Evolutionary conservation across 495 filamentous ascomycete genomes (phyloP), one percentile per base, ranked within the genome.

Genomic region (Penicillium arizonense): DNA sequence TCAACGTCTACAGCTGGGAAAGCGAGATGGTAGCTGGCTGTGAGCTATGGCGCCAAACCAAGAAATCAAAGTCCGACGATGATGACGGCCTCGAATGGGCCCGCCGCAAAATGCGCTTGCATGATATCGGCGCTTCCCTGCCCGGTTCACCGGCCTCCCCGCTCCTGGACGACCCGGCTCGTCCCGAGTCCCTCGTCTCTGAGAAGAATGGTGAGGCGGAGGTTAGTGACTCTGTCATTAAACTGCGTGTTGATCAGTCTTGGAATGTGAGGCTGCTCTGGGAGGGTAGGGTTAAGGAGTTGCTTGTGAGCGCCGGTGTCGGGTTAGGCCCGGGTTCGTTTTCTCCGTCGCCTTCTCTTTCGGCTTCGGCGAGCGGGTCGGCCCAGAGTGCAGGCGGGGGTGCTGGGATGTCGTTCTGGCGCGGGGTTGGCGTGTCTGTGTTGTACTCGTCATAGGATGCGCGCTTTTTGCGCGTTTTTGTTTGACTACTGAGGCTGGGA

Each of bases 1-100:
- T 97, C 68, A 98, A 98, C 64, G 90, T 96, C 44, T 97, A 96
- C 73, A 95, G 89, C 61, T 98, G 96, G 74, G 94, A 97, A 73
- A 96, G 90, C 64, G 91, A 95, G 34, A 81, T 96, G 75, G 86
- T 87, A 36, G 77, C 96, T 8, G 94, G 95, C 11, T 88, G 86
- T 66, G 95, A 98, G 68, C 73, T 97, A 26, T 98, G 95, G 93
- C 77, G 82, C 46, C 71, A 71, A 41, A 79, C 69, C 68, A 81
- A 68, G 68, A 56, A 73, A 68, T 38, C 51, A 14, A 53, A 37
- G 38, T 66, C 68, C 37, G 23, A 43, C 37, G 42, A 51, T 26
- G 65, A 75, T 41, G 77, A 80, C 44, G 70, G 59, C 6, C 58
- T 77, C 13, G 72, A 74, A 57, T 79, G 72, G 71, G 76, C 72